phyloP scores from a whole-genome alignment of 345 rosid species.

The Eutrema heterophyllum region DNA sequence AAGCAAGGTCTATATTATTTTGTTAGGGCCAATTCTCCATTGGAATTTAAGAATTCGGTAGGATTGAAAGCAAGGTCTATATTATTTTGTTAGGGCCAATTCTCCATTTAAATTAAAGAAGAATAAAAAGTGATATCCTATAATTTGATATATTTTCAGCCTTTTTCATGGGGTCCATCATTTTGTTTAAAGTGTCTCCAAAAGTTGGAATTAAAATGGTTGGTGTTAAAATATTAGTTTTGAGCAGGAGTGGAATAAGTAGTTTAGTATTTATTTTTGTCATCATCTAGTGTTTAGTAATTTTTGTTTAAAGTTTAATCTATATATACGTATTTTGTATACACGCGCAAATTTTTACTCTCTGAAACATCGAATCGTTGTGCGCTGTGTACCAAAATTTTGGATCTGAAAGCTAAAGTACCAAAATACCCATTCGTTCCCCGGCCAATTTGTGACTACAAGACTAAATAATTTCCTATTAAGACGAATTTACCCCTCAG shows the following conservation, averaged over 20 bases:
- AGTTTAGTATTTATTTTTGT: constrained; percentile 9
- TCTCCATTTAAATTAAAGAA: constrained; percentile 25
- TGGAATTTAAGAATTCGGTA: not conserved
- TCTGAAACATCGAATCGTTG: constrained; percentile 1
- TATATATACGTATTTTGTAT: not conserved
- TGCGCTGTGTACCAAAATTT: not conserved
- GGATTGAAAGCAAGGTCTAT: not conserved
- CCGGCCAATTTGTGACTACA: not conserved
- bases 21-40: constrained; percentile 15
- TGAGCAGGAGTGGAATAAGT: constrained; percentile 10
- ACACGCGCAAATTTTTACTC: not conserved
- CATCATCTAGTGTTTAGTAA: not conserved
- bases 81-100: constrained; percentile 8
- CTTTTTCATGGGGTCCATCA: constrained; percentile 31
- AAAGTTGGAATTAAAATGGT: constrained; percentile 28
- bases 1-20: not conserved
- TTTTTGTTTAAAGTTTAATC: not conserved
- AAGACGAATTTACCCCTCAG: not conserved
- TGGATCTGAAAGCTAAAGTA: not conserved
- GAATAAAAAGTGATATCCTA: constrained; percentile 10
- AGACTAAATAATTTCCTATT: not conserved
- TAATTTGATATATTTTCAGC: constrained; percentile 22
- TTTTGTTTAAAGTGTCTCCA: constrained; percentile 18
- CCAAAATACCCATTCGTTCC: not conserved
- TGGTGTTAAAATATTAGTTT: constrained; percentile 14